These are phyloP conservation scores for Coemansia furcata DNA, from an alignment of 192 early-diverging fungal genomes.

Conservation along the genomic window DNA sequence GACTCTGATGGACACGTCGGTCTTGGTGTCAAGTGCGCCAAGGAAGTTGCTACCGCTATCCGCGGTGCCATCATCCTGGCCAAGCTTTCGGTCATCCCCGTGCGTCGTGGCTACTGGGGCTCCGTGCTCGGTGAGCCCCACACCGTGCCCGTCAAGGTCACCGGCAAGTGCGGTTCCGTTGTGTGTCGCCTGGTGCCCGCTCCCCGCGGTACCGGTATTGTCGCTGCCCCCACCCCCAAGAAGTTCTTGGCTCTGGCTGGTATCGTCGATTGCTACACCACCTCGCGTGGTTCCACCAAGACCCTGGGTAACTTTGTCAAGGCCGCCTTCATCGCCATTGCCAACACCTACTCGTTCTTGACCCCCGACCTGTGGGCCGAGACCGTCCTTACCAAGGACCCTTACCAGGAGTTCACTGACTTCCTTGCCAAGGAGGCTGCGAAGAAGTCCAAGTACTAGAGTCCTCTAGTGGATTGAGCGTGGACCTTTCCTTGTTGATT, in stretches of 20 bases:
- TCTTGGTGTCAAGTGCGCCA: slow-evolving; percentile 99
- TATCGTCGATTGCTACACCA: slow-evolving; percentile 98
- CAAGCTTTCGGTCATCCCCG: slow-evolving; percentile 97
- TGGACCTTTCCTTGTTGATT: neutral
- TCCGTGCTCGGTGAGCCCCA: slow-evolving; percentile 93
- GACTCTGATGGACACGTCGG: slow-evolving; percentile 97
- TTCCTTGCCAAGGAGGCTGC: slow-evolving; percentile 63
- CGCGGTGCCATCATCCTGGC: slow-evolving; percentile 98
- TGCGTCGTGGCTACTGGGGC: slow-evolving; percentile 99
- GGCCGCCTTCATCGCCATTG: slow-evolving; percentile 96
- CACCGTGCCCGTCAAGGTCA: slow-evolving; percentile 98
- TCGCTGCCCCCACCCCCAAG: slow-evolving; percentile 97
- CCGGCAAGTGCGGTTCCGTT: slow-evolving; percentile 94
- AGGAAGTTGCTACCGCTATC: slow-evolving; percentile 98
- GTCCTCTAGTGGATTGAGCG: neutral
- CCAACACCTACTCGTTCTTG: slow-evolving; percentile 96
- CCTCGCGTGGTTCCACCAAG: slow-evolving; percentile 93
- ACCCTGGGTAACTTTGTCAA: slow-evolving; percentile 99
- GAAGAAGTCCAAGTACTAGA: slow-evolving; percentile 53
- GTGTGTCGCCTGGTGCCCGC: slow-evolving; percentile 92
- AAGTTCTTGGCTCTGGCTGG: slow-evolving; percentile 95
- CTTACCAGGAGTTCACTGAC: slow-evolving; percentile 89
- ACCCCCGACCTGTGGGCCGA: slow-evolving; percentile 96
- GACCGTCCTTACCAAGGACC: slow-evolving; percentile 82
- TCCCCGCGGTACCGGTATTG: slow-evolving; percentile 99